A percentile compares a stretch with the other conserved stretches of the same genome.
Conservation (phyloP, 2,329 filamentous ascomycete genomes). For the Trichoderma pleuroti region DNA sequence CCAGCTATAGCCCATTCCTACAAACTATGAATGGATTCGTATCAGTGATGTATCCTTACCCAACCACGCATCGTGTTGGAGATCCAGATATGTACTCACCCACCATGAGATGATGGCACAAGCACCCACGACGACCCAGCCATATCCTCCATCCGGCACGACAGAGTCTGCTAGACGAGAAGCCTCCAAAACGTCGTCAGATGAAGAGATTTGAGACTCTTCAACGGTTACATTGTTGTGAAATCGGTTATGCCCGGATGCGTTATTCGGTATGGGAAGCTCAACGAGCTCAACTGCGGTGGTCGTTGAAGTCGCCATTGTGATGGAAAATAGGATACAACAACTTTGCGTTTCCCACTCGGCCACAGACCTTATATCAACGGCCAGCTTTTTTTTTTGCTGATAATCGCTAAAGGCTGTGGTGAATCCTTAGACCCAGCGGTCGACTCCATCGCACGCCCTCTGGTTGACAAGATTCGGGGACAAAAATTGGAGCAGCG, state of each 20-base stretch:
- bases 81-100: conserved; percentile 24
- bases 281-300: conserved; percentile 12
- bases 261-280: background rate
- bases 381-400: background rate
- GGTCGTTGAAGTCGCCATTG: conserved; percentile 4
- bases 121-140: conserved; percentile 28
- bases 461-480: conserved; percentile 7
- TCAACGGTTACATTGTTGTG: background rate
- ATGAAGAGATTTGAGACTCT: background rate
- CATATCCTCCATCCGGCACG: conserved; percentile 29
- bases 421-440: background rate
- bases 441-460: background rate
- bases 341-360: background rate
- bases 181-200: conserved; percentile 15
- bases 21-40: conserved; percentile 29
- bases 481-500: background rate
- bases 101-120: conserved; percentile 38
- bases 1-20: conserved; percentile 57
- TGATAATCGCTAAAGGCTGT: background rate
- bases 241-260: background rate
- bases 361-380: background rate
- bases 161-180: conserved; percentile 15
- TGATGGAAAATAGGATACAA: background rate
- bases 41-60: background rate
- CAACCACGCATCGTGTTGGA: too few relatives aligned